These are phyloP conservation scores for Wickerhamiella spandovensis DNA, from an alignment of 805 yeast species.

Conservation along the genomic window DNA sequence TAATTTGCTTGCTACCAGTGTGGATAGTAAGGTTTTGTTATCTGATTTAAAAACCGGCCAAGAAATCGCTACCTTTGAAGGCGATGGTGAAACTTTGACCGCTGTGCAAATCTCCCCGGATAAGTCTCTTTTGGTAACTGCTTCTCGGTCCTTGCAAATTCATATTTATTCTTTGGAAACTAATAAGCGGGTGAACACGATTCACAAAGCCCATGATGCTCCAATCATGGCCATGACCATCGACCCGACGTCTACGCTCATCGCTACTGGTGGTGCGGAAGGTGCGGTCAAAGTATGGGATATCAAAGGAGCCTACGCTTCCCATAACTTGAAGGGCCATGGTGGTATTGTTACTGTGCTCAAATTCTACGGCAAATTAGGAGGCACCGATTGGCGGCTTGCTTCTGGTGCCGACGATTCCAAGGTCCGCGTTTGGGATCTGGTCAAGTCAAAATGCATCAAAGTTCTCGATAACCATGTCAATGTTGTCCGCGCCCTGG, in stretches of 20 bases:
- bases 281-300: conserved; percentile 90
- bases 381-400: conserved; percentile 53
- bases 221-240: conserved; percentile 69
- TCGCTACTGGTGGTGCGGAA: conserved; percentile 92
- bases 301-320: conserved; percentile 69
- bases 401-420: conserved; percentile 59
- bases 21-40: conserved; percentile 62
- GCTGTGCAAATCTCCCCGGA: conserved; percentile 67
- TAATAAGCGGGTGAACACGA: conserved; percentile 5
- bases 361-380: conserved; percentile 58
- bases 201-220: conserved; percentile 37
- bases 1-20: conserved; percentile 58
- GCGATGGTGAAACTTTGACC: conserved; percentile 75
- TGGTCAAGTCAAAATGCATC: conserved; percentile 55
- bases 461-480: conserved; percentile 58
- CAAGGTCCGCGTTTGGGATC: conserved; percentile 46
- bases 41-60: conserved; percentile 49
- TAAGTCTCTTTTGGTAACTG: conserved; percentile 51
- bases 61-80: conserved; percentile 49
- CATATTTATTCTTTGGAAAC: conserved; percentile 37
- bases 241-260: conserved; percentile 70
- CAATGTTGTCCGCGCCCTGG: conserved; percentile 76
- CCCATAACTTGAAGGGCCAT: conserved; percentile 88
- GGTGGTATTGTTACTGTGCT: conserved; percentile 76
- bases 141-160: conserved; percentile 75